Evolutionary conservation across 352 stramenopile species (phyloP).

Genomic region (Pythium oligandrum): DNA sequence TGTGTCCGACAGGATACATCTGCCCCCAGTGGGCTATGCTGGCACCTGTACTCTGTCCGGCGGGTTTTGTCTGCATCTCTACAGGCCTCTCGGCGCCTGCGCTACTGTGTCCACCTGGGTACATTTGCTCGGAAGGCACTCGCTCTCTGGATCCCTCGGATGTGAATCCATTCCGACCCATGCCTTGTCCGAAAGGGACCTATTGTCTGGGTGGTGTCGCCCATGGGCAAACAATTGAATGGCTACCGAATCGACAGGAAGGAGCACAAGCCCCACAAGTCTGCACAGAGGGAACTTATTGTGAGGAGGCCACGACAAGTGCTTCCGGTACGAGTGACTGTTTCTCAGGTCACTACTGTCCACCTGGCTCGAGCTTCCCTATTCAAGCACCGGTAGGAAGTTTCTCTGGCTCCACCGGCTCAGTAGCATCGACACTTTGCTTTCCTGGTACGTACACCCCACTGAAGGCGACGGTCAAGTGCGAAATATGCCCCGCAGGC

Average conservation of each 20-base stretch:
- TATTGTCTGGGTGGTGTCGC: constrained; percentile 96
- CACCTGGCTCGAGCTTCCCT: constrained; percentile 81
- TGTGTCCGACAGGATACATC: constrained; percentile 93
- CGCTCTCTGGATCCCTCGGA: constrained; percentile 87
- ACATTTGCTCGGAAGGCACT: constrained; percentile 92
- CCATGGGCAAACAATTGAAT: constrained; percentile 88
- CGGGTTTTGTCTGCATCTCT: constrained; percentile 95
- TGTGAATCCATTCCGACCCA: constrained; percentile 65
- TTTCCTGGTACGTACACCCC: constrained; percentile 97
- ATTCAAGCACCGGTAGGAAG: constrained; percentile 90
- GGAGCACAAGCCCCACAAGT: constrained; percentile 86
- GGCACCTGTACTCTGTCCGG: constrained; percentile 81
- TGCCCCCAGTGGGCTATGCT: constrained; percentile 87
- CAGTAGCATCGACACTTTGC: constrained; percentile 92
- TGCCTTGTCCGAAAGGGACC: constrained; percentile 86
- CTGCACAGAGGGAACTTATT: constrained; percentile 96
- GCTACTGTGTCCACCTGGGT: constrained; percentile 92
- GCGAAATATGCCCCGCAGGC: constrained; percentile 91
- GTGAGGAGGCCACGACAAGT: constrained; percentile 71
- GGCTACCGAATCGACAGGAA: constrained; percentile 81
- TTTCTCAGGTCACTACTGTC: constrained; percentile 95
- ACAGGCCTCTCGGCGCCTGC: constrained; percentile 87
- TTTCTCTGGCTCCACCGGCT: constrained; percentile 84
- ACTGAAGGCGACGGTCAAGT: constrained; percentile 83
- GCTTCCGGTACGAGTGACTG: constrained; percentile 85